Percentiles rank a stretch among this genome's conserved stretches.
These are phyloP conservation scores for Petunia axillaris DNA, from an alignment of 257 asterid genomes.

Conservation along the genomic window DNA sequence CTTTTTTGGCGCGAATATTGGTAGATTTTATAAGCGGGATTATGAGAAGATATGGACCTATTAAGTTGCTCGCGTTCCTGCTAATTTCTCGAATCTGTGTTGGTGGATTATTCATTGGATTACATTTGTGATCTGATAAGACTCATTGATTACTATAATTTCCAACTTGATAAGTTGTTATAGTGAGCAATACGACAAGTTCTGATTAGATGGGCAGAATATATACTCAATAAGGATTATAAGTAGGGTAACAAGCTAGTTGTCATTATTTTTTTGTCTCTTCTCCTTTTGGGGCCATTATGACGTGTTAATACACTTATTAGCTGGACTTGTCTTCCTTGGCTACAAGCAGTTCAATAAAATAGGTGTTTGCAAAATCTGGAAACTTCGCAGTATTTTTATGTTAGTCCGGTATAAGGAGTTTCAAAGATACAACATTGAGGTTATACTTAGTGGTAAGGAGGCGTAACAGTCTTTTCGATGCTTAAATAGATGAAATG, in stretches of 20 bases:
- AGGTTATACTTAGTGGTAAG: background rate
- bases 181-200: background rate
- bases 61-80: background rate
- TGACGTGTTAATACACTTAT: background rate
- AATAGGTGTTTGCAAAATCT: background rate
- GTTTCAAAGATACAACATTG: background rate
- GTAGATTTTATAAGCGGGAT: background rate
- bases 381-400: background rate
- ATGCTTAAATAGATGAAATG: background rate
- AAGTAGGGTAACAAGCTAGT: background rate
- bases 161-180: background rate
- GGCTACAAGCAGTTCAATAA: conserved; percentile 15
- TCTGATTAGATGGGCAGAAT: background rate
- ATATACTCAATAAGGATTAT: background rate
- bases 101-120: background rate
- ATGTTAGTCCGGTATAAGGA: background rate
- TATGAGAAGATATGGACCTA: background rate
- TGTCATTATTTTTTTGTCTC: background rate
- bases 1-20: background rate
- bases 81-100: background rate
- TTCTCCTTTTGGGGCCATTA: background rate
- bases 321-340: conserved; percentile 1
- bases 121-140: background rate
- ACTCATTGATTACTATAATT: background rate
- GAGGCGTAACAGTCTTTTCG: background rate